Evolutionary conservation across 176 grass and related monocot species (phyloP).

Genomic region (barley (Hordeum vulgare)): DNA sequence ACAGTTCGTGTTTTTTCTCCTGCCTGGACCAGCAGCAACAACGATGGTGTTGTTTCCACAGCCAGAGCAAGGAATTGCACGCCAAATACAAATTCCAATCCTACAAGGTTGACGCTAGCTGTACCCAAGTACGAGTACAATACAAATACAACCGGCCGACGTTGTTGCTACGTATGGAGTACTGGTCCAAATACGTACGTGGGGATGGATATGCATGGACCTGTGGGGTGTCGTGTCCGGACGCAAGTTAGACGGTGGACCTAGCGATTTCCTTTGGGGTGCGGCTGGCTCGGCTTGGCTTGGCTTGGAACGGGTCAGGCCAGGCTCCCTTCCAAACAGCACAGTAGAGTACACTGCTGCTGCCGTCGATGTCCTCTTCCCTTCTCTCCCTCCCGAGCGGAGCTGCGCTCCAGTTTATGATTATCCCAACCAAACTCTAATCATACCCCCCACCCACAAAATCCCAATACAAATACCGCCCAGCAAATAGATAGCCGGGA

Average conservation of each 20-base stretch:
- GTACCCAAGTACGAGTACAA: neutral
- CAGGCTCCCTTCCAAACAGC: conserved; percentile 37
- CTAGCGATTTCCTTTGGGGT: conserved; percentile 2
- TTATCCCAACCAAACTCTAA: conserved; percentile 48
- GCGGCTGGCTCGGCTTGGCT: neutral
- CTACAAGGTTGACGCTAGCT: neutral
- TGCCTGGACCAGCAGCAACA: neutral
- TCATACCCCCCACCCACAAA: conserved; percentile 36
- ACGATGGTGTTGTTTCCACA: too few species aligned
- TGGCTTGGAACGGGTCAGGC: neutral
- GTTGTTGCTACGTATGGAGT: neutral
- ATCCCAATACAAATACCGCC: conserved; percentile 44
- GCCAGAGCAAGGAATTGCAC: too few species aligned
- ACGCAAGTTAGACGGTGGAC: conserved; percentile 32
- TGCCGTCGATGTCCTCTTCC: conserved; percentile 35
- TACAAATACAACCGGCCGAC: neutral
- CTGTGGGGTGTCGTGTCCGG: neutral
- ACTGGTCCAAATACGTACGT: neutral
- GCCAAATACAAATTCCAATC: too few species aligned
- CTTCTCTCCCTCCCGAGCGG: neutral
- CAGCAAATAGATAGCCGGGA: conserved; percentile 34
- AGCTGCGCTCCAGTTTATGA: conserved; percentile 25
- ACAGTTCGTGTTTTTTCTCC: neutral
- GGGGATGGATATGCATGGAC: neutral
- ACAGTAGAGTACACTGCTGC: conserved; percentile 15